Conservation (phyloP, 352 stramenopile genomes). For the Globisporangium iwayamae region DNA sequence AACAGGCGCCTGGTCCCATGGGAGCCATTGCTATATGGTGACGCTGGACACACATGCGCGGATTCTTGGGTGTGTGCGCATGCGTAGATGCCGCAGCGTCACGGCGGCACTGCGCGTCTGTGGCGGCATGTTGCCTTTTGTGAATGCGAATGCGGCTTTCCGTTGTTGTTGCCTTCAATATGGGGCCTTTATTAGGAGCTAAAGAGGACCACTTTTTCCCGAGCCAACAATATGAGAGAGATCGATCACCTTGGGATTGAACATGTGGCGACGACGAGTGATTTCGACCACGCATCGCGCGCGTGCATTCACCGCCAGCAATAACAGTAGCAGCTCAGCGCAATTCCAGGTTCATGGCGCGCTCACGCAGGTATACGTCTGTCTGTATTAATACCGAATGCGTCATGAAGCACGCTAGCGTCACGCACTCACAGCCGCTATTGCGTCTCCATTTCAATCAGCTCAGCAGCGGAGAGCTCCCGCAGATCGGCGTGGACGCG, state of each 20-base stretch:
- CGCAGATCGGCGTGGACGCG: constrained; percentile 51
- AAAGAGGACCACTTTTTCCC: not conserved
- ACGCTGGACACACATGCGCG: not conserved
- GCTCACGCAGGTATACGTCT: constrained; percentile 11
- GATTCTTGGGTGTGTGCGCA: not conserved
- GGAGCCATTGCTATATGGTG: not conserved
- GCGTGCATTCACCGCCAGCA: constrained; percentile 1
- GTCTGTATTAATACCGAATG: not conserved
- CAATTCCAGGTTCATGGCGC: constrained; percentile 11
- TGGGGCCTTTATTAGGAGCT: not conserved
- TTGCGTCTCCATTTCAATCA: constrained; percentile 10
- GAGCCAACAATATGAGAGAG: not conserved
- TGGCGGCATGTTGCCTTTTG: not conserved
- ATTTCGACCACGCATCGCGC: not conserved
- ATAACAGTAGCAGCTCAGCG: not conserved
- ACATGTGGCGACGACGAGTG: not conserved
- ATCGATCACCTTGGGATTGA: not conserved
- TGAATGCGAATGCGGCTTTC: not conserved
- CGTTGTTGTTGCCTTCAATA: not conserved
- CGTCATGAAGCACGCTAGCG: not conserved
- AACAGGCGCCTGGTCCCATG: not conserved
- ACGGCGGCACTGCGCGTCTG: not conserved
- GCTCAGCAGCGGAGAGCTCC: constrained; percentile 44
- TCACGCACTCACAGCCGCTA: not conserved
- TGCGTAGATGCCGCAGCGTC: not conserved